Evolutionary conservation across 352 stramenopile species (phyloP), one percentile per base, ranked within the genome.

Genomic region (Pythium aphanidermatum): DNA sequence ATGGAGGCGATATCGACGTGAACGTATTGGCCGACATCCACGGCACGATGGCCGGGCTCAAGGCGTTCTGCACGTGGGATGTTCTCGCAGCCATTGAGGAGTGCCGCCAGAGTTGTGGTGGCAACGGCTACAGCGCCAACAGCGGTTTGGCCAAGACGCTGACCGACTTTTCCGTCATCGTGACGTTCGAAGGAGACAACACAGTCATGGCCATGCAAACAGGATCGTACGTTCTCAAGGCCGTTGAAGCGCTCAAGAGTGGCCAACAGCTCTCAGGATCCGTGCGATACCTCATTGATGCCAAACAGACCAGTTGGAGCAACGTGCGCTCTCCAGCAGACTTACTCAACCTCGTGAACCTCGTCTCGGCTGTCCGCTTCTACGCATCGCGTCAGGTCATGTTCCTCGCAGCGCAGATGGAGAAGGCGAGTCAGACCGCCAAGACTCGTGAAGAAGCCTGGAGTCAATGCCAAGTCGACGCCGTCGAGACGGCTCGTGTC

Each of bases 141-240:
- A 97, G 78, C 30, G 94, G 86, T 5, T 66, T 99, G 14, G 81
- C 92, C 2, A 81, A 95, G 36, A 54, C 97, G 16, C 68, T 96
- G 9, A 86, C 86, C 0, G 92, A 96, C 39, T 98, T 98, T 43
- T 86, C 96, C 3, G 92, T 98, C 53, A 96, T 96, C 45, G 95
- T 96, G 34, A 98, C 95, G 1, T 97, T 98, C 17, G 95, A 98
- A 49, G 95, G 95, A 23, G 94, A 98, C 59, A 98, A 98, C 68
- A 92, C 95, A 19, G 96, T 99, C 70, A 85, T 99, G 50, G 92
- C 92, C 8, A 92, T 97, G 60, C 96, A 99, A 58, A 88, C 78
- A 9, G 82, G 76, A 5, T 61, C 68, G 42, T 93, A 90, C 54
- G 64, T 89, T 26, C 41, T 87, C 24, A 76, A 66, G 14, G 46